Conservation (phyloP, 768 basidiomycete genomes). For the Hygrocybe coccinea region DNA sequence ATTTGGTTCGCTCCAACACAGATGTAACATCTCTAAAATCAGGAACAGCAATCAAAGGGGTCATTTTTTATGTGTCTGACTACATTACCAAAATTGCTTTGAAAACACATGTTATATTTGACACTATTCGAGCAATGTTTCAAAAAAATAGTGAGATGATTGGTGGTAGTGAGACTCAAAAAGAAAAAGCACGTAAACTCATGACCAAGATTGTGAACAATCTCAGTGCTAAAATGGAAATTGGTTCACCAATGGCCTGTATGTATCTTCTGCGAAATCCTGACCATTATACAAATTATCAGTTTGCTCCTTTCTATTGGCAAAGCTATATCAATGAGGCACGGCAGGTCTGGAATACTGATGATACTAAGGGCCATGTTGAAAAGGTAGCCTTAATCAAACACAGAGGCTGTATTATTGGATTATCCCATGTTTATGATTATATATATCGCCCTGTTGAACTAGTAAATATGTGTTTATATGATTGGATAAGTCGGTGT, state of each 20-base stretch:
- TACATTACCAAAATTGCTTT: constrained; percentile 26
- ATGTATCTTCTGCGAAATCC: constrained; percentile 23
- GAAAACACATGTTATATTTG: constrained; percentile 28
- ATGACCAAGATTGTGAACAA: constrained; percentile 26
- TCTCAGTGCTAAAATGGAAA: constrained; percentile 25
- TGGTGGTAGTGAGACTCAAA: constrained; percentile 8
- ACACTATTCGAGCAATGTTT: constrained; percentile 21
- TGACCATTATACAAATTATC: constrained; percentile 31
- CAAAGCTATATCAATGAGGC: constrained; percentile 17
- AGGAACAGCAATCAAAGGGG: constrained; percentile 19
- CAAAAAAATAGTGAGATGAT: constrained; percentile 19
- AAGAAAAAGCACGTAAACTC: constrained; percentile 15
- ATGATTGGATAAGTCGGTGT: constrained; percentile 24
- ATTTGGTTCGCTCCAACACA: too few relatives aligned
- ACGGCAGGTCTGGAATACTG: constrained; percentile 7
- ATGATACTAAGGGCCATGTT: constrained; percentile 2
- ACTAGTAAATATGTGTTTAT: constrained; percentile 21
- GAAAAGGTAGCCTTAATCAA: constrained; percentile 21
- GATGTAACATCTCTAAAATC: too few relatives aligned
- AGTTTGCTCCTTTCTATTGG: constrained; percentile 19
- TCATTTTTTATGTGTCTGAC: constrained; percentile 25
- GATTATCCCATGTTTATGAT: constrained; percentile 21
- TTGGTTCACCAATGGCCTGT: constrained; percentile 27
- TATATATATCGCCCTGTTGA: constrained; percentile 23
- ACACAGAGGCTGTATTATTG: constrained; percentile 11